Evolutionary conservation across 768 basidiomycete genomes (phyloP).

Genomic region (Kwoniella dejecticola): DNA sequence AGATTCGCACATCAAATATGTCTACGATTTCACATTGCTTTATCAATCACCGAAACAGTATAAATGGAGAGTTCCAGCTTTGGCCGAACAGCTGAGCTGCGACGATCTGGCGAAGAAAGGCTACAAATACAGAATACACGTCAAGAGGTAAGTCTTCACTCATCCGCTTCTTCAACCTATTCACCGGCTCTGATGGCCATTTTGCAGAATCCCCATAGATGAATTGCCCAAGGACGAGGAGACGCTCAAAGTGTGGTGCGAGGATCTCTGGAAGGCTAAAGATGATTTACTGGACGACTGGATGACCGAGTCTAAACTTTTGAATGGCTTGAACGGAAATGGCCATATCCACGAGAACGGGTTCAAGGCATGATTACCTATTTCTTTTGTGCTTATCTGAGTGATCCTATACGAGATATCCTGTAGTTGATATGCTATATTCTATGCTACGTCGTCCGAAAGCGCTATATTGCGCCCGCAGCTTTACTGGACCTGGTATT

Average conservation of each 20-base stretch:
- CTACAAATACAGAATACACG: slow-evolving; percentile 34
- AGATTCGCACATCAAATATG: slow-evolving; percentile 37
- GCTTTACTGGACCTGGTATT: not conserved
- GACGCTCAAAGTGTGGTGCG: slow-evolving; percentile 33
- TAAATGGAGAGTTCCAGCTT: slow-evolving; percentile 17
- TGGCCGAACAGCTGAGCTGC: slow-evolving; percentile 26
- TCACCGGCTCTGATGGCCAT: too few species aligned
- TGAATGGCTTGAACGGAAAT: not conserved
- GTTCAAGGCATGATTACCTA: too few species aligned
- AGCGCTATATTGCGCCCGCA: too few species aligned
- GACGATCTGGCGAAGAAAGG: slow-evolving; percentile 31
- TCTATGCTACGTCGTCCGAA: too few species aligned
- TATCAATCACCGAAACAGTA: slow-evolving; percentile 26
- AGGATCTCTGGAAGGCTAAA: slow-evolving; percentile 33
- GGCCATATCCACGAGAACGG: not conserved
- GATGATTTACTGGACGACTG: slow-evolving; percentile 18
- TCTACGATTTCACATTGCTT: slow-evolving; percentile 41
- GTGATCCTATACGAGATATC: too few species aligned
- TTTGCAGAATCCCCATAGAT: slow-evolving; percentile 26
- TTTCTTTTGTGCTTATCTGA: too few species aligned
- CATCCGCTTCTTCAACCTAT: too few species aligned
- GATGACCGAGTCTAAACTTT: slow-evolving; percentile 1
- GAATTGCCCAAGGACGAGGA: slow-evolving; percentile 34
- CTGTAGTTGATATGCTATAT: too few species aligned
- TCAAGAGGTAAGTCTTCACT: slow-evolving; percentile 28